Percentiles rank a stretch among this genome's conserved stretches.
These are phyloP conservation scores for Brassica juncea DNA, from an alignment of 345 rosid genomes.

Conservation along the genomic window DNA sequence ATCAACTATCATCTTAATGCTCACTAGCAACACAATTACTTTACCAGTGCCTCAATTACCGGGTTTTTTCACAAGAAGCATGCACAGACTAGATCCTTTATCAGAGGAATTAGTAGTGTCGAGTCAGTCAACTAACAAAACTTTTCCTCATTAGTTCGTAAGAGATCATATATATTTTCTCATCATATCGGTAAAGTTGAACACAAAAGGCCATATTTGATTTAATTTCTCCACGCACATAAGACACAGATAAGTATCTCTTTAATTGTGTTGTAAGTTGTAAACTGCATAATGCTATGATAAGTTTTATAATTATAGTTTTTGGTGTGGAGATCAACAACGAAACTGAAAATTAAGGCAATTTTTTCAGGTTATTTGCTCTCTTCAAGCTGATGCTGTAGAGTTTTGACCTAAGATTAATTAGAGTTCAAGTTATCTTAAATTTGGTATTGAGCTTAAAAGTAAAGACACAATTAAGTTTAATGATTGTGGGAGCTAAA, in stretches of 20 bases:
- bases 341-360: not conserved
- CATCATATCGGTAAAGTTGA: not conserved
- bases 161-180: not conserved
- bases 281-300: not conserved
- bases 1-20: conserved; percentile 21
- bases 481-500: no score
- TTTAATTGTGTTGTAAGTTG: not conserved
- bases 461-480: not conserved
- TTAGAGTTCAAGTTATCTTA: not conserved
- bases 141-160: conserved; percentile 13
- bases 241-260: not conserved
- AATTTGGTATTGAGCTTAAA: no score
- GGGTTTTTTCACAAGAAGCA: conserved; percentile 20
- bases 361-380: not conserved
- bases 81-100: not conserved
- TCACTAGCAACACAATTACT: conserved; percentile 33
- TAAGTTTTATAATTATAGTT: not conserved
- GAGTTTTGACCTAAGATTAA: not conserved
- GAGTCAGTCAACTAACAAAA: not conserved
- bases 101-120: conserved; percentile 4
- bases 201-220: not conserved
- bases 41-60: conserved; percentile 33
- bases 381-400: not conserved
- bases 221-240: not conserved
- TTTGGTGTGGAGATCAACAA: not conserved